Percentiles rank a stretch among this genome's conserved stretches.
These are phyloP conservation scores for Mycosphaerella sp. DNA, from an alignment of 2,329 filamentous ascomycete genomes.

Conservation along the genomic window DNA sequence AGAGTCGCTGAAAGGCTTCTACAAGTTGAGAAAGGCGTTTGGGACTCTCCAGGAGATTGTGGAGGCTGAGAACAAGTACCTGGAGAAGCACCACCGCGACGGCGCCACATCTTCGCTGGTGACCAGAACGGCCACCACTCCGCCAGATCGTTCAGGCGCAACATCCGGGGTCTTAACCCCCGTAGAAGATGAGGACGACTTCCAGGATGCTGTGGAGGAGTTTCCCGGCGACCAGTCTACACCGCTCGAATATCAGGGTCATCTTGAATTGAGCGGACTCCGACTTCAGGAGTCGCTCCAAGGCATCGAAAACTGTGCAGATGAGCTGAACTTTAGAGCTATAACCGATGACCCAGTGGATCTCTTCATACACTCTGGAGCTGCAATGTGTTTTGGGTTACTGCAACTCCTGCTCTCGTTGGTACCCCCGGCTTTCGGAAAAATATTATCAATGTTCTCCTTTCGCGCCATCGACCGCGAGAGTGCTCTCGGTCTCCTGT, in stretches of 20 bases:
- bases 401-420: conserved; percentile 84
- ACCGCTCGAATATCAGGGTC: conserved; percentile 44
- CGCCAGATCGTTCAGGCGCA: conserved; percentile 6
- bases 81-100: conserved; percentile 34
- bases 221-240: conserved; percentile 40
- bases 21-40: conserved; percentile 85
- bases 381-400: conserved; percentile 83
- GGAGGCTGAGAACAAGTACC: conserved; percentile 61
- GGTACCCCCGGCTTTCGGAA: conserved; percentile 84
- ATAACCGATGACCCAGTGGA: conserved; percentile 69
- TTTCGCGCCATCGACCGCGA: conserved; percentile 77
- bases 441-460: conserved; percentile 78
- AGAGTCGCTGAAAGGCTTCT: conserved; percentile 85
- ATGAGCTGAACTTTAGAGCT: conserved; percentile 55
- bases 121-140: conserved; percentile 3
- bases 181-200: conserved; percentile 44
- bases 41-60: conserved; percentile 73
- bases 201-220: conserved; percentile 53
- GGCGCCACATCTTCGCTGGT: conserved; percentile 4
- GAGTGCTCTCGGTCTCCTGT: conserved; percentile 76
- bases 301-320: conserved; percentile 7
- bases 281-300: conserved; percentile 22
- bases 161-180: conserved; percentile 21
- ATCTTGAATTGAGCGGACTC: conserved; percentile 33
- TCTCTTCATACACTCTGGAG: conserved; percentile 80